Percentiles rank a stretch among this genome's conserved stretches.
phyloP scores from a whole-genome alignment of 1,284 basidiomycete genomes.

The Moesziomyces sp. region DNA sequence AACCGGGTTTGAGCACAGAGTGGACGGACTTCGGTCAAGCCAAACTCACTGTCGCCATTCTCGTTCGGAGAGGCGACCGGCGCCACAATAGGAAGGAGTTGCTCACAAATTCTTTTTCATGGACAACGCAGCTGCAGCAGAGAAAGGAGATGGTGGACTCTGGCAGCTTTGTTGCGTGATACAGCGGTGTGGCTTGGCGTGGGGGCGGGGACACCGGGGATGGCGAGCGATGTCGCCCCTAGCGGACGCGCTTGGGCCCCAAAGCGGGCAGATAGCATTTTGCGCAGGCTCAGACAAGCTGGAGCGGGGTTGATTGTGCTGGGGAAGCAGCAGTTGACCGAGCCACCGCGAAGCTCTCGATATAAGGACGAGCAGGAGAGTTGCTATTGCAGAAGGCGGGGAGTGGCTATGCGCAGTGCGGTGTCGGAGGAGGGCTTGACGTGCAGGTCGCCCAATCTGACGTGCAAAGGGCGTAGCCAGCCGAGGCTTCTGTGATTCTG shows the following conservation, averaged over 20 bases:
- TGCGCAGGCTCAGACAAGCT: not conserved
- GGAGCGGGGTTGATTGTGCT: too few relatives aligned
- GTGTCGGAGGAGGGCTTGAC: slow-evolving; percentile 18
- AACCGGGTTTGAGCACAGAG: not conserved
- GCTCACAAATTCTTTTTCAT: too few relatives aligned
- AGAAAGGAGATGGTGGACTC: too few relatives aligned
- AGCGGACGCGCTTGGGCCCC: too few relatives aligned
- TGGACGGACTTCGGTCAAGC: not conserved
- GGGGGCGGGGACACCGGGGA: too few relatives aligned
- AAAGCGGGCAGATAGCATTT: too few relatives aligned
- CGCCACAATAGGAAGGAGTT: not conserved
- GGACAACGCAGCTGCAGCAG: too few relatives aligned
- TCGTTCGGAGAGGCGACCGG: slow-evolving; percentile 9
- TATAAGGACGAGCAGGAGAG: not conserved
- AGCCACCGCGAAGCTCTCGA: not conserved
- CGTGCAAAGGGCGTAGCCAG: slow-evolving; percentile 9
- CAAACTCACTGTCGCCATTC: slow-evolving; percentile 18
- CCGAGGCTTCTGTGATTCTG: not conserved
- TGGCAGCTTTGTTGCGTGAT: too few relatives aligned
- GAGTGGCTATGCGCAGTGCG: too few relatives aligned
- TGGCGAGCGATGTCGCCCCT: too few relatives aligned
- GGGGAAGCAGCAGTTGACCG: not conserved
- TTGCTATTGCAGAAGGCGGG: not conserved
- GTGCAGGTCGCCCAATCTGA: slow-evolving; percentile 21
- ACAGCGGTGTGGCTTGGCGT: too few relatives aligned